These are phyloP conservation scores for Botrytis cinerea DNA, from an alignment of 2,329 filamentous ascomycete species.

Conservation along the genomic window DNA sequence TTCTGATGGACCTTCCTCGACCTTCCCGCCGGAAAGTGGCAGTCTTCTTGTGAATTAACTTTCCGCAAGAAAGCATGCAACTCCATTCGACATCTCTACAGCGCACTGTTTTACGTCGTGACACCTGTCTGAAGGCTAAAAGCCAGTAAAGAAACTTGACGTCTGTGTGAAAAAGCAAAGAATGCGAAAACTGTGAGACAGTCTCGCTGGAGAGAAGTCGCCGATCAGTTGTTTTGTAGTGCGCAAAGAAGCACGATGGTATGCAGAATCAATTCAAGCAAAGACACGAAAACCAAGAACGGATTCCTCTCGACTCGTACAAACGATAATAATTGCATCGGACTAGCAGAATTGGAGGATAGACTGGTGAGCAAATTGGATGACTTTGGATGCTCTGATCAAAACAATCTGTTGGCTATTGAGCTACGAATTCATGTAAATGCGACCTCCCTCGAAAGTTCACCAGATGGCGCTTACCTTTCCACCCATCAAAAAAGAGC, in stretches of 20 bases:
- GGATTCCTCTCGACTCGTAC: background rate
- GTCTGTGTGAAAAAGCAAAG: background rate
- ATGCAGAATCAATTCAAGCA: background rate
- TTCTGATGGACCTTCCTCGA: background rate
- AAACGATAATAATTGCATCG: background rate
- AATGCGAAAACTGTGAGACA: background rate
- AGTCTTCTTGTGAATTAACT: background rate
- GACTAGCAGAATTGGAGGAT: background rate
- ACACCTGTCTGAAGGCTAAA: background rate
- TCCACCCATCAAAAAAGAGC: background rate
- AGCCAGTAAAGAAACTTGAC: background rate
- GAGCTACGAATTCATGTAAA: background rate
- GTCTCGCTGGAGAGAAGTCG: background rate
- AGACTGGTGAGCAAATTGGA: background rate
- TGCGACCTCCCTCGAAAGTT: background rate
- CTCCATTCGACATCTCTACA: background rate
- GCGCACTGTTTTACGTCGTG: background rate
- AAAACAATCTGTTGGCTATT: background rate
- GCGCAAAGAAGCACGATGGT: background rate
- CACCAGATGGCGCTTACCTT: background rate
- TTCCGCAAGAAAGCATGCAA: background rate
- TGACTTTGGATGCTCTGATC: background rate
- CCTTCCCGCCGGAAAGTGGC: background rate
- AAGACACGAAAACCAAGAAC: background rate
- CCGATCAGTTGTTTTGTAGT: background rate